Base-by-base conservation (phyloP, 352 stramenopile species). In the Phytopythium litorale region DNA sequence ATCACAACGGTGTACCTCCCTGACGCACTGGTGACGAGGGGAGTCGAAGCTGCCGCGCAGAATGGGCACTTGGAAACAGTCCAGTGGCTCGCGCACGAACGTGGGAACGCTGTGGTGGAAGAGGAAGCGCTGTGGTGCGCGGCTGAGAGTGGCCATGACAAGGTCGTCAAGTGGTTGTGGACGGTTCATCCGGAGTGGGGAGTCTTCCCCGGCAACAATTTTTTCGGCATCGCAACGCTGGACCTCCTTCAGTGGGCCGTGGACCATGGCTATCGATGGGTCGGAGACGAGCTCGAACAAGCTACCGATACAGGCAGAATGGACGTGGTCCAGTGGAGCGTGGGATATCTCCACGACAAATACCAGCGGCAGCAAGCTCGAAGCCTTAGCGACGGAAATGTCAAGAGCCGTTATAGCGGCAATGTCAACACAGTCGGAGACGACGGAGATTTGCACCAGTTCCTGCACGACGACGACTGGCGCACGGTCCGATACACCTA, bases 1-100 rank as follows among this genome's bases (percentile, higher is more conserved):
- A 18, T 73, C 1, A 12, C 70, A 0, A 51, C 67, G 46, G 65
- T n/a, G 42, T 71, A 76, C 37, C 45, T 52, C n/a, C 66, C 69
- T 12, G 40, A 23, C 7, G 30, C 65, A 35, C 58, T 65, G 8
- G 51, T 72, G 33, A 71, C 65, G 43, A 67, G 66, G 55, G 57
- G 59, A n/a, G 60, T 73, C 23, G 40, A 57, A 49, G 59, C 57
- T 23, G 69, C 69, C 28, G 63, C 66, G 37, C 49, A 50, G n/a
- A 58, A 73, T 54, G 69, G 66, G 25, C 66, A 73, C 30, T 13
- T 76, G 18, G 55, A 66, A 19, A 68, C 73, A 19, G 19, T 73
- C 35, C 37, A 73, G 32, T 73, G 66, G 69, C 28, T 73, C 12
- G 70, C 38, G 9, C 55, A 73, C 15, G 65, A 64, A 16, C 52